Conservation (phyloP, 345 rosid species). For the Salix udensis region DNA sequence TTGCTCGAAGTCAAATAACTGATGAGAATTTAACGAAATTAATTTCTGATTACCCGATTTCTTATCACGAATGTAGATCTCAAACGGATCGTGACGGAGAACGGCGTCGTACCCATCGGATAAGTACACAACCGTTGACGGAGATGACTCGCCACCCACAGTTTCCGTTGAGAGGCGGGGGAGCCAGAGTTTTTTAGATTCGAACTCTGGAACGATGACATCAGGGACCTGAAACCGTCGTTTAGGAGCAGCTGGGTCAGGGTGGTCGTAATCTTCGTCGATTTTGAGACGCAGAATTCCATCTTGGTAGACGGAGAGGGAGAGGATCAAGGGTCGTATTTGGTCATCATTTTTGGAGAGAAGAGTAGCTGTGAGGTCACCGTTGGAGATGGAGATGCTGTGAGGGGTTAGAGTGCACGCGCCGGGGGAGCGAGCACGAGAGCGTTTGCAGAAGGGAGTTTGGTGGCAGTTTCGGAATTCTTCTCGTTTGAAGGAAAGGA, state of each 20-base stretch:
- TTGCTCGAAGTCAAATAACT: constrained; percentile 88
- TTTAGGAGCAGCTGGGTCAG: constrained; percentile 49
- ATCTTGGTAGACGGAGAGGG: constrained; percentile 63
- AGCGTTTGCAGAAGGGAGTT: constrained; percentile 95
- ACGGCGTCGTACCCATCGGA: constrained; percentile 73
- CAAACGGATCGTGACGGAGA: constrained; percentile 79
- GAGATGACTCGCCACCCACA: constrained; percentile 58
- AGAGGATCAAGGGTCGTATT: constrained; percentile 55
- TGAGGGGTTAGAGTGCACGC: constrained; percentile 44
- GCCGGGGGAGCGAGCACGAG: constrained; percentile 73
- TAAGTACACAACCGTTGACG: constrained; percentile 41
- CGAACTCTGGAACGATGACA: constrained; percentile 61
- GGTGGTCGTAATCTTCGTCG: constrained; percentile 67
- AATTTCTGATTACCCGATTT: constrained; percentile 41
- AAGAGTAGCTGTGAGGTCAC: constrained; percentile 78
- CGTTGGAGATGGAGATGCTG: constrained; percentile 59
- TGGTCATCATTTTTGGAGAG: constrained; percentile 33
- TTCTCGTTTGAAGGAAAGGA: constrained; percentile 81
- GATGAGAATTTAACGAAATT: constrained; percentile 71
- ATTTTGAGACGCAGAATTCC: constrained; percentile 71
- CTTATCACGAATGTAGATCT: constrained; percentile 69
- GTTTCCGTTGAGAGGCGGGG: constrained; percentile 48
- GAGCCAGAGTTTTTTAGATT: constrained; percentile 67
- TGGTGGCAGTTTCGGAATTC: constrained; percentile 92
- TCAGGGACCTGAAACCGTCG: constrained; percentile 83